phyloP scores from a whole-genome alignment of 2,329 filamentous ascomycete genomes.

The Ceratocystis papillata region DNA sequence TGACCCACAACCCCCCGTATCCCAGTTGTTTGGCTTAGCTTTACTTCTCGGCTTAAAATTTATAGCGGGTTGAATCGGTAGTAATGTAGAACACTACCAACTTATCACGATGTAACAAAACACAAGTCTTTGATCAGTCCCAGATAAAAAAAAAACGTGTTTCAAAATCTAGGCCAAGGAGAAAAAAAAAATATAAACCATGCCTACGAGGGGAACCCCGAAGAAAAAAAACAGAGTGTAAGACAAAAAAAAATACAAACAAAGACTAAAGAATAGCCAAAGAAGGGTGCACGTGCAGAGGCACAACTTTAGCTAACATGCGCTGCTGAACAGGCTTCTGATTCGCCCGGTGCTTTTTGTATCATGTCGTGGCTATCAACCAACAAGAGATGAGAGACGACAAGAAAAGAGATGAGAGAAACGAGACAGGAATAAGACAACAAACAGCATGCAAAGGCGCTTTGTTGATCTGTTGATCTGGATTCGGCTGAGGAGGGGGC shows the following conservation, averaged over 20 bases:
- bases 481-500: background rate
- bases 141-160: background rate
- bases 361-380: background rate
- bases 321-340: conserved; percentile 6
- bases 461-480: conserved; percentile 13
- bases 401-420: background rate
- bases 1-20: background rate
- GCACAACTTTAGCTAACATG: background rate
- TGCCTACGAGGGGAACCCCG: background rate
- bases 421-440: background rate
- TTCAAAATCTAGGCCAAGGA: background rate
- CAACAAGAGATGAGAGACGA: background rate
- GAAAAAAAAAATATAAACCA: background rate
- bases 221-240: background rate
- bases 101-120: background rate
- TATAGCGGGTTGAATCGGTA: background rate
- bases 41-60: background rate
- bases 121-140: background rate
- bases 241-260: conserved; percentile 1
- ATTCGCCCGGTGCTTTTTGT: background rate
- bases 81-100: background rate
- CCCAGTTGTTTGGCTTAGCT: background rate
- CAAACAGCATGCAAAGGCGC: background rate
- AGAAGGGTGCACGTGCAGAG: conserved; percentile 7
- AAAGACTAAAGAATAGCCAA: background rate